Conservation (phyloP, 805 yeast species). For the Soucietia sequanensis region DNA sequence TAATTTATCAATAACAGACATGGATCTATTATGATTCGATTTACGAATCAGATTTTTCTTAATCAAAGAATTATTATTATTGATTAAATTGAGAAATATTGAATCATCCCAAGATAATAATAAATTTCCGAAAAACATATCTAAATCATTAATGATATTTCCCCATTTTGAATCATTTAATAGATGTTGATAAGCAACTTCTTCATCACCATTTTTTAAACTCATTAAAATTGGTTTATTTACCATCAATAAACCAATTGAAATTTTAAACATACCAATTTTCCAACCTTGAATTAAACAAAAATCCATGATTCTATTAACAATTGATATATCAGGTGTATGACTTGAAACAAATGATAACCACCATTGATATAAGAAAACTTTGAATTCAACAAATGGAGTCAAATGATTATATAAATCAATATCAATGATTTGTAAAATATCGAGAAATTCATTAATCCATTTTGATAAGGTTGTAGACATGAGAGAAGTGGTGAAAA, state of each 20-base stretch:
- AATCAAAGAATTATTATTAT: slow-evolving; percentile 1
- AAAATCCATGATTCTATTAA: slow-evolving; percentile 50
- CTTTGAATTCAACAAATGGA: slow-evolving; percentile 41
- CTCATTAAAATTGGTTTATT: slow-evolving; percentile 47
- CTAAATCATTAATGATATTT: slow-evolving; percentile 32
- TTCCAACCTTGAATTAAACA: slow-evolving; percentile 54
- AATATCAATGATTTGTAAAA: slow-evolving; percentile 40
- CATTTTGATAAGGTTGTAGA: slow-evolving; percentile 54
- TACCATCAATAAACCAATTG: slow-evolving; percentile 49
- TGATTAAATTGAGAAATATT: slow-evolving; percentile 16
- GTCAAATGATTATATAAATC: slow-evolving; percentile 44
- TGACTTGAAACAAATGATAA: slow-evolving; percentile 58
- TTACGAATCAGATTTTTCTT: background rate
- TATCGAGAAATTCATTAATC: slow-evolving; percentile 48
- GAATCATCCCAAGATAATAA: slow-evolving; percentile 35
- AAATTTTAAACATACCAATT: slow-evolving; percentile 51
- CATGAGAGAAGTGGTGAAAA: slow-evolving; percentile 50
- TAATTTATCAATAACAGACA: slow-evolving; percentile 28
- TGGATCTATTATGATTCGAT: slow-evolving; percentile 10
- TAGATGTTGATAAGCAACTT: slow-evolving; percentile 43
- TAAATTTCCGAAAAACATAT: slow-evolving; percentile 38
- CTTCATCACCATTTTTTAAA: slow-evolving; percentile 35
- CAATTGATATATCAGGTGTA: slow-evolving; percentile 51
- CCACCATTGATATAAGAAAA: slow-evolving; percentile 66
- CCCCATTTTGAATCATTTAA: slow-evolving; percentile 47